Evolutionary conservation across 352 stramenopile species (phyloP), one percentile per base, ranked within the genome.

Genomic region (Phytopythium chamaehyphon): DNA sequence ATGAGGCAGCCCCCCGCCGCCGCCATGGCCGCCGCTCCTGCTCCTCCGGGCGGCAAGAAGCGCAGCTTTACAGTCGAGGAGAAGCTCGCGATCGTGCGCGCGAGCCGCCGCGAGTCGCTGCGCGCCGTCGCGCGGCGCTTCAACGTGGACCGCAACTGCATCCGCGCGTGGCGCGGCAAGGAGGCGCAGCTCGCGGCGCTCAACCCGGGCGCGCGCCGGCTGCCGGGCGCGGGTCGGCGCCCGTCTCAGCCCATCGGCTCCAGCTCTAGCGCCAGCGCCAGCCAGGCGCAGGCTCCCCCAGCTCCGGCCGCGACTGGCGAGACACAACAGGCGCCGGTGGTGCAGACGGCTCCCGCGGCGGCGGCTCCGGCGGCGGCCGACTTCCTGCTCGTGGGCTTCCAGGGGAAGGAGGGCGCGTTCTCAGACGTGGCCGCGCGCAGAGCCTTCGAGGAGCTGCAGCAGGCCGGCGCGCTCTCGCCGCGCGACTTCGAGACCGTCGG

Each of bases 11-110:
- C 28, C 28, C 28, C 28, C 5, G 21, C 40, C 40, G 10, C 21
- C 19, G 21, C 40, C 21, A 19, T 19, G 7, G 42, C 42, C 23
- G 12, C 42, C 14, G 22, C 22, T 5, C 15, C 42, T 10, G 22
- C 26, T 11, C 8, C 44, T 31, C 26, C 46, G 19, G 33, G 51
- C 54, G 67, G 77, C 45, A 86, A 85, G 71, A 88, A 88, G 61
- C 78, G 78, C 53, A 87, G 78, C 71, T 89, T 84, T 55, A 87
- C 78, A 3, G 78, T 86, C 21, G 69, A 84, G 44, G 73, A 89
- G 62, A 87, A 87, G 59, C 69, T 87, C 37, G 64, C 63, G 48
- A 79, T 84, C 48, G 75, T 89, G 38, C 69, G 73, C 43, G 75
- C 72, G 1, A 65, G 69, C 26, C 82, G 82, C 51, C 62, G 47